Evolutionary conservation across 345 rosid species (phyloP).

Genomic region (Hypericum perforatum): DNA sequence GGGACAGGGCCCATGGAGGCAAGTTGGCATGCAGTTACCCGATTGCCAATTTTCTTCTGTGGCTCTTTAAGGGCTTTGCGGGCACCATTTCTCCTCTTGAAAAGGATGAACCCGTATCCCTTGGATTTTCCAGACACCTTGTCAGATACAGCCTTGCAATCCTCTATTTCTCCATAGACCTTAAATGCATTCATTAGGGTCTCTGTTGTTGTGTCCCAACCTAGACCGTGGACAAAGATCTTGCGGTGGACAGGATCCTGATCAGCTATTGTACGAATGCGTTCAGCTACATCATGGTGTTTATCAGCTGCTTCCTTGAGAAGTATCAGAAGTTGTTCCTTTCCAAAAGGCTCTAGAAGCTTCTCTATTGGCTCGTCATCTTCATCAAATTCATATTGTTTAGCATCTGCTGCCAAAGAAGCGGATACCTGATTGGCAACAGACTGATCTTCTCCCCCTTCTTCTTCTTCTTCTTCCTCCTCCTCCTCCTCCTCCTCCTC

Average conservation of each 20-base stretch:
- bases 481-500: constrained; percentile 27
- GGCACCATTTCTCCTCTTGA: constrained; percentile 24
- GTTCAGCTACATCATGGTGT: constrained; percentile 30
- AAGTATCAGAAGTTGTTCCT: constrained; percentile 41
- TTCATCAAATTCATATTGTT: constrained; percentile 8
- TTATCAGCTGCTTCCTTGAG: constrained; percentile 48
- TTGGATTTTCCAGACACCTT: constrained; percentile 25
- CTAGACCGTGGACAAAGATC: constrained; percentile 35
- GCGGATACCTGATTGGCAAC: constrained; percentile 4
- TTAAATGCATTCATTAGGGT: constrained; percentile 23
- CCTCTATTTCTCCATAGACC: constrained; percentile 23
- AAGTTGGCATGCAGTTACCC: constrained; percentile 12
- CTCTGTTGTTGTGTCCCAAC: constrained; percentile 30
- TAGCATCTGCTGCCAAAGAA: constrained; percentile 21
- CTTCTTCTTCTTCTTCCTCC: constrained; percentile 7
- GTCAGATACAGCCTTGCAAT: constrained; percentile 29
- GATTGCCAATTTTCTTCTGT: constrained; percentile 25
- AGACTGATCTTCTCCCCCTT: constrained; percentile 8
- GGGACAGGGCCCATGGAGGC: constrained; percentile 6
- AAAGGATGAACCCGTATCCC: constrained; percentile 29
- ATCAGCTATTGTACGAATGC: constrained; percentile 20
- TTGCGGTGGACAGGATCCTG: constrained; percentile 21
- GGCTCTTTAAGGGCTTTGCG: constrained; percentile 15
- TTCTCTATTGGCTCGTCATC: constrained; percentile 59
- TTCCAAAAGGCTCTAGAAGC: constrained; percentile 56